Conservation (phyloP, 2,329 filamentous ascomycete genomes). For the Atkinsonella hypoxylon region DNA sequence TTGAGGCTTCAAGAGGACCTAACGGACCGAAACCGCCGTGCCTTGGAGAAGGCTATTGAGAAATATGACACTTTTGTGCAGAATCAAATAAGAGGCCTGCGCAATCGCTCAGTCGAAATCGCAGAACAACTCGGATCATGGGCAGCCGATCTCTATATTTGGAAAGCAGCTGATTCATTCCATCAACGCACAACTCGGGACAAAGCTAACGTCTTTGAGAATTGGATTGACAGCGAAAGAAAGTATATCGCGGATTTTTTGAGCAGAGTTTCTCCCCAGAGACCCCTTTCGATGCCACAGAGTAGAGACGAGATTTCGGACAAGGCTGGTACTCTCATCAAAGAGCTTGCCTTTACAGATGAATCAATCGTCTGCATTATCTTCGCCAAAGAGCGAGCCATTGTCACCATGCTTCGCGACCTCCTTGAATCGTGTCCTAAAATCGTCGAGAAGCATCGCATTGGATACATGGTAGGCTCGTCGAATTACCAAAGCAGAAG, state of each 20-base stretch:
- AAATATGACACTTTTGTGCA: conserved; percentile 38
- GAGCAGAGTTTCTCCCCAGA: conserved; percentile 17
- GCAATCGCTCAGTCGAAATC: conserved; percentile 37
- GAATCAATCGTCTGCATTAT: conserved; percentile 45
- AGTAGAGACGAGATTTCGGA: conserved; percentile 31
- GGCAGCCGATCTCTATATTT: conserved; percentile 57
- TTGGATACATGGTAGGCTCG: conserved; percentile 44
- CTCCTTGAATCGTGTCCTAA: conserved; percentile 42
- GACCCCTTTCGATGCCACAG: conserved; percentile 9
- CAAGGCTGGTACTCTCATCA: conserved; percentile 46
- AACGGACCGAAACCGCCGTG: conserved; percentile 26
- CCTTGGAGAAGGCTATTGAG: conserved; percentile 26
- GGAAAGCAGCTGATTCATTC: conserved; percentile 29
- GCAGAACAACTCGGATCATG: conserved; percentile 50
- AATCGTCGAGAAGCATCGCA: conserved; percentile 31
- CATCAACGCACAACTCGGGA: conserved; percentile 12
- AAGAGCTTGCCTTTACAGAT: conserved; percentile 32
- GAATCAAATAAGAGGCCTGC: conserved; percentile 44
- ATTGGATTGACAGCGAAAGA: conserved; percentile 38
- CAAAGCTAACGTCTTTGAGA: conserved; percentile 18
- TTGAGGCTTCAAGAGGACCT: conserved; percentile 30
- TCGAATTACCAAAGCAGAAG: conserved; percentile 26
- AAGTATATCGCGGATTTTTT: conserved; percentile 41
- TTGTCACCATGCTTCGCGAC: conserved; percentile 46
- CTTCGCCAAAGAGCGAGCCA: conserved; percentile 53